phyloP scores from a whole-genome alignment of 1,139 yeast species.

The Debaryomyces psychrophilus region DNA sequence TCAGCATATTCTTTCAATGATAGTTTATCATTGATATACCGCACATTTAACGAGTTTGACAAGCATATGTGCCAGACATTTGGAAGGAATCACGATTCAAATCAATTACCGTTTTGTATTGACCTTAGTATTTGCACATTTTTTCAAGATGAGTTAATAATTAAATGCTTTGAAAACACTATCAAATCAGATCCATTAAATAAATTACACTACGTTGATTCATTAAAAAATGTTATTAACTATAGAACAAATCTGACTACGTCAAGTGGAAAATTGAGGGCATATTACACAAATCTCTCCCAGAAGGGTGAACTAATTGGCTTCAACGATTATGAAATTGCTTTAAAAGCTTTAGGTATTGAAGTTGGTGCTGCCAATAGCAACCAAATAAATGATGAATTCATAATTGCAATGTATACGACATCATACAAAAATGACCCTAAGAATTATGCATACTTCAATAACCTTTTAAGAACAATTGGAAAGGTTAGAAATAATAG shows the following conservation, averaged over 20 bases:
- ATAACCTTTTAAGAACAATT: conserved; percentile 43
- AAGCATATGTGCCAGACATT: conserved; percentile 37
- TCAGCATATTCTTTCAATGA: conserved; percentile 43
- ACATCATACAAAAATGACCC: conserved; percentile 38
- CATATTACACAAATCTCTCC: conserved; percentile 54
- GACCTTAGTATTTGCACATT: conserved; percentile 59
- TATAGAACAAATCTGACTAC: conserved; percentile 17
- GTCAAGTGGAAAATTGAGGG: conserved; percentile 31
- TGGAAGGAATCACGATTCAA: conserved; percentile 28
- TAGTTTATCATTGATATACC: conserved; percentile 38
- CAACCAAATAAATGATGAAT: conserved; percentile 41
- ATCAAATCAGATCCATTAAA: conserved; percentile 55
- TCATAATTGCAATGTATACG: conserved; percentile 51
- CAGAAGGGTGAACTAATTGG: conserved; percentile 64
- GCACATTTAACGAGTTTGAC: conserved; percentile 46
- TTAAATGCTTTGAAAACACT: conserved; percentile 62
- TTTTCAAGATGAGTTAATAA: conserved; percentile 65
- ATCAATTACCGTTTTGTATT: conserved; percentile 39
- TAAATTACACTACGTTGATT: conserved; percentile 69
- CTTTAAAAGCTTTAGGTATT: conserved; percentile 59
- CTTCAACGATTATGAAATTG: conserved; percentile 56
- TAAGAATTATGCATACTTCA: conserved; percentile 38
- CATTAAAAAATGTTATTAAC: conserved; percentile 34
- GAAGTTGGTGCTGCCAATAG: conserved; percentile 18
- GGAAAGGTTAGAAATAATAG: conserved; percentile 51